Base-by-base conservation (phyloP, 371 early-diverging fungal species). In the Globomyces sp. region DNA sequence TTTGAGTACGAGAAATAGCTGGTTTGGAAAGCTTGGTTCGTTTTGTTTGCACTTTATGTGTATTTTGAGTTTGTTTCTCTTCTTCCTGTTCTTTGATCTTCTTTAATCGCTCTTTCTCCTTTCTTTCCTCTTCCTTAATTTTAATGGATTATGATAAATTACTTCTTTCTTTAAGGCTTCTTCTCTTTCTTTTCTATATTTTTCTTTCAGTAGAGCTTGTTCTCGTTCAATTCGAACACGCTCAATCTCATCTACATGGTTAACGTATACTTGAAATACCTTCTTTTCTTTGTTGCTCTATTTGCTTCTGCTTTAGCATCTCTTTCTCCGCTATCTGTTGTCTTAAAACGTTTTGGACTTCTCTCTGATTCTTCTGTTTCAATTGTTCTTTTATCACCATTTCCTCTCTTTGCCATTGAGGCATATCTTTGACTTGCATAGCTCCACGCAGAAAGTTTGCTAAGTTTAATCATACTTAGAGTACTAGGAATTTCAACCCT, bases 331-430 rank as follows among this genome's bases (percentile, higher is more conserved):
- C 60, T 8, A 60, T 60, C 41, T 60, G 60, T 44, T 39, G 34
- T 44, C 44, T 60, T 10, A 60, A 24, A 10, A 60, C 60, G 24
- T 60, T 60, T 3, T 60, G 60, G 13, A 60, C 44, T 39, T 60
- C 60, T 13, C 50, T 60, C 44, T 60, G 60, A 13, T 60, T 60
- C 13, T 60, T 60, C 44, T 60, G 46, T 36, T 60, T 60, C 48
- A 49, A 37, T 49, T 60, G 48, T 2, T 60, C 60, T 37, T 60
- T 60, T 5, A 41, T 37, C 37, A 46, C 8, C 9, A 60, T 42
- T 34, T 60, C 60, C 4, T 60, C 60, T 49, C 44, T 60, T 44
- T 60, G 60, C 60, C 60, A 60, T 9, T 36, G 43, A 1, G 60
- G 46, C 60, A 60, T 60, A 37, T 60, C 50, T 13, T 60, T 44